Base-by-base conservation (phyloP, 164 flowering plant genomes). In the Annona cherimola region DNA sequence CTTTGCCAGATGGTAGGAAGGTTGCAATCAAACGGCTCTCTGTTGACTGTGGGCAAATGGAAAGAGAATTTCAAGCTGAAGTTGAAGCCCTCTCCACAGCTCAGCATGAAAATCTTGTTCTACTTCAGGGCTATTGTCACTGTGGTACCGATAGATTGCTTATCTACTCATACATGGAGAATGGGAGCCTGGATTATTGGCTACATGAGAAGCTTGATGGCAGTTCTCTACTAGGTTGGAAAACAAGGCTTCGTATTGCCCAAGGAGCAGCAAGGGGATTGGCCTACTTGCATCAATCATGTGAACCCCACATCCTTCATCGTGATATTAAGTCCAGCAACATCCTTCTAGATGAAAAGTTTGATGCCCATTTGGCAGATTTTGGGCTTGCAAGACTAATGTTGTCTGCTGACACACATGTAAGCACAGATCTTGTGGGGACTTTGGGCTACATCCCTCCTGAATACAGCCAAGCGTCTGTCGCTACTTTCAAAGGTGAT, bases 121-220 rank as follows among this genome's bases (percentile, higher is more conserved):
- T 72, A 59, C 92, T 91, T 74, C 86, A 84, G 74, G 96, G 96
- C 1, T 91, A 81, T 66, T 91, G 92, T 70, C 75, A 73, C 40
- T 81, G 83, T 70, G 84, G 79, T 70, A 85, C 72, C 59, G 91
- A 88, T 68, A 77, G 88, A 74, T 84, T 91, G 46, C 76, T 91
- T 43, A 91, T 91, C 20, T 91, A 91, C 73, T 82, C 92, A 3
- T 91, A 75, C 78, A 88, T 91, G 97, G 92, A 87, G 71, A 89
- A 91, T 72, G 81, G 94, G n/a, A 92, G 97, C 83, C 81, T 92
- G 81, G 97, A 92, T 76, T 92, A 87, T 68, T 92, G 97, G 97
- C 72, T 92, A 26, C 97, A 92, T 63, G 97, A 92, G 77, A 87
- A 79, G 70, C 5, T 74, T 26, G 93, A 90, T 75, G 95, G 92